Conservation (phyloP, 2,329 filamentous ascomycete genomes). For the Fusarium continuum region DNA sequence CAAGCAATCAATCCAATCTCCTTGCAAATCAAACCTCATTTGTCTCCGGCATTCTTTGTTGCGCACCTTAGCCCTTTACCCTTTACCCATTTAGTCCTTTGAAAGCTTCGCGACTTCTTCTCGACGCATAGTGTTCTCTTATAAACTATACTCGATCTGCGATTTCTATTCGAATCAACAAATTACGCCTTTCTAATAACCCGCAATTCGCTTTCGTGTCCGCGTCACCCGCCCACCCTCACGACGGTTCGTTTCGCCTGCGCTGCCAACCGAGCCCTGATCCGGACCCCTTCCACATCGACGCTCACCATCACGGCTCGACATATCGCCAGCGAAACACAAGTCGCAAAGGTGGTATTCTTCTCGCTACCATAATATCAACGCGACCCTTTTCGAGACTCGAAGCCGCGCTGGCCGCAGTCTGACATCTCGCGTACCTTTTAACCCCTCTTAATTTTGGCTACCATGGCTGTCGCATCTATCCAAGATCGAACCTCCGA, state of each 20-base stretch:
- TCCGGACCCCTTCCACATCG: constrained; percentile 23
- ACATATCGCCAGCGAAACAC: constrained; percentile 2
- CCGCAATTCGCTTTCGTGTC: constrained; percentile 27
- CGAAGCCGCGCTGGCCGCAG: constrained; percentile 50
- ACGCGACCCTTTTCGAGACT: constrained; percentile 25
- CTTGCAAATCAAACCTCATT: constrained; percentile 41
- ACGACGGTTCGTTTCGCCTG: constrained; percentile 7
- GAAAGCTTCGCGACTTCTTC: constrained; percentile 7
- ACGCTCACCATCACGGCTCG: constrained; percentile 8
- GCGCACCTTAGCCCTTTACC: constrained; percentile 23
- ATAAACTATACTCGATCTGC: constrained; percentile 5
- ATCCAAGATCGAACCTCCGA: constrained; percentile 97
- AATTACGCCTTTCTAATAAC: constrained; percentile 27
- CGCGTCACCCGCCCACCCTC: constrained; percentile 21
- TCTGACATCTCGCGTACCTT: constrained; percentile 34
- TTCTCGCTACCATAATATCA: neutral
- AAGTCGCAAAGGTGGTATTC: constrained; percentile 17
- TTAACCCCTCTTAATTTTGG: constrained; percentile 25
- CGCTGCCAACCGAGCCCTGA: constrained; percentile 28
- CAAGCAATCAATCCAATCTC: constrained; percentile 27
- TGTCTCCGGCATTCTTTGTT: constrained; percentile 41
- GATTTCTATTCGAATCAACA: constrained; percentile 3
- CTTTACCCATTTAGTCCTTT: constrained; percentile 12
- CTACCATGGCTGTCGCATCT: constrained; percentile 71
- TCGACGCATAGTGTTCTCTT: constrained; percentile 12